Percentiles rank a stretch among this genome's conserved stretches.
phyloP scores from a whole-genome alignment of 176 grass and related monocot species.

The Oryza meyeriana region DNA sequence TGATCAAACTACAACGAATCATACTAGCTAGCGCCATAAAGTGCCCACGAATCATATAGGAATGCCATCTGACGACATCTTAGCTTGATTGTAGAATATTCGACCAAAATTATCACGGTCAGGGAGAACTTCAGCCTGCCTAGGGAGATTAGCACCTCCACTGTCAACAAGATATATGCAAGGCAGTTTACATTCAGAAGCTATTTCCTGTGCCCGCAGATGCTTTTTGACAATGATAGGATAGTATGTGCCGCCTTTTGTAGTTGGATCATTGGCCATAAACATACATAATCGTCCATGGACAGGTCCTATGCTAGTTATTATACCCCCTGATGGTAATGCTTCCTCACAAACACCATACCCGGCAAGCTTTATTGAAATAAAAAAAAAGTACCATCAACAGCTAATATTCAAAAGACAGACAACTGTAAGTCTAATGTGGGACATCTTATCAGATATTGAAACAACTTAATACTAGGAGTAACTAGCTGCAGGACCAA shows the following conservation, averaged over 20 bases:
- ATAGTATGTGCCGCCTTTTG: constrained; percentile 94
- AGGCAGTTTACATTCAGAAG: constrained; percentile 81
- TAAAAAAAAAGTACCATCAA: constrained; percentile 27
- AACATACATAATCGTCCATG: constrained; percentile 96
- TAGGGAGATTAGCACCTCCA: constrained; percentile 92
- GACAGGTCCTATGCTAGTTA: constrained; percentile 89
- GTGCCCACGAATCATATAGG: no score
- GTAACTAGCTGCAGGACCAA: no score
- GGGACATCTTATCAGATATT: not conserved
- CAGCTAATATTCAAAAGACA: constrained; percentile 13
- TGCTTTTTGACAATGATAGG: constrained; percentile 96
- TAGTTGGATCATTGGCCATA: constrained; percentile 93
- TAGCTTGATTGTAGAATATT: constrained; percentile 98
- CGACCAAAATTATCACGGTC: constrained; percentile 97
- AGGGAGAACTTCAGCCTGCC: constrained; percentile 94
- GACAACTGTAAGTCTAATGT: not conserved
- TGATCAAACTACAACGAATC: no score
- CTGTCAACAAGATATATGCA: constrained; percentile 98
- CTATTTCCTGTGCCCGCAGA: constrained; percentile 89
- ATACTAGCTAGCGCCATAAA: no score
- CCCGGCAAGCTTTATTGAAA: constrained; percentile 74
- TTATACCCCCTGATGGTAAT: constrained; percentile 84
- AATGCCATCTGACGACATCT: constrained; percentile 87
- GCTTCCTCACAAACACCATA: constrained; percentile 82
- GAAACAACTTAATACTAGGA: not conserved